Evolutionary conservation across 192 early-diverging fungal genomes (phyloP), one percentile per base, ranked within the genome.

Genomic region (Coemansia sp.): DNA sequence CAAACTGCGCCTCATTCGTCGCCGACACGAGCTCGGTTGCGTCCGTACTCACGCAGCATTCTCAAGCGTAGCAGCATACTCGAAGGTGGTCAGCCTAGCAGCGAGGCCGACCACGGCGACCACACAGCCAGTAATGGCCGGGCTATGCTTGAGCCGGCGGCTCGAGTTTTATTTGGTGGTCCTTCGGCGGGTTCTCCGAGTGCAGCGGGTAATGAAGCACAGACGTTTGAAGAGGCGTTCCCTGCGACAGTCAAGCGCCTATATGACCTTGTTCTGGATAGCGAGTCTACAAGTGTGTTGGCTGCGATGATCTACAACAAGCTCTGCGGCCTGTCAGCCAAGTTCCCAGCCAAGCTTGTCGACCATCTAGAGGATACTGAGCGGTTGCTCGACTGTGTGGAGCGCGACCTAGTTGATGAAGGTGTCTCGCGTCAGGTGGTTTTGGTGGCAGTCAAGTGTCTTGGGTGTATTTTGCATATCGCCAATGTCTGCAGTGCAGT

Each of bases 1-100:
- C 76, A 57, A 18, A 73, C 62, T 44, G 63, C 73, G 15, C 81
- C 81, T 6, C 81, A 78, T 42, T 84, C 81, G 42, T 84, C 81
- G 24, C 81, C 81, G 6, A 78, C 81, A 13, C 46, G 68, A 24
- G 81, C 81, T 3, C 76, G 63, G 12, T 66, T 44, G 55, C 73
- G 71, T 8, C 73, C 81, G 22, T 63, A 24, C 11, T 49, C 71
- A 16, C 76, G 81, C 40, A 72, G 81, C 42, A 84, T 84, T 47
- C 72, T 84, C 13, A 84, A 84, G 40, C 71, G 69, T 43, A 61
- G 54, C 47, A 49, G n/a, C 22, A 20, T 33, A n/a, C 7, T 42
- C 4, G 42, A 27, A n/a, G 20, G 20, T 41, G 20, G 22, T 3
- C 43, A 44, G 38, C 29, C 36, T 27, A 72, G 73, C 51, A 80